phyloP scores from a whole-genome alignment of 495 filamentous ascomycete species.

The Neurospora sublineolata region DNA sequence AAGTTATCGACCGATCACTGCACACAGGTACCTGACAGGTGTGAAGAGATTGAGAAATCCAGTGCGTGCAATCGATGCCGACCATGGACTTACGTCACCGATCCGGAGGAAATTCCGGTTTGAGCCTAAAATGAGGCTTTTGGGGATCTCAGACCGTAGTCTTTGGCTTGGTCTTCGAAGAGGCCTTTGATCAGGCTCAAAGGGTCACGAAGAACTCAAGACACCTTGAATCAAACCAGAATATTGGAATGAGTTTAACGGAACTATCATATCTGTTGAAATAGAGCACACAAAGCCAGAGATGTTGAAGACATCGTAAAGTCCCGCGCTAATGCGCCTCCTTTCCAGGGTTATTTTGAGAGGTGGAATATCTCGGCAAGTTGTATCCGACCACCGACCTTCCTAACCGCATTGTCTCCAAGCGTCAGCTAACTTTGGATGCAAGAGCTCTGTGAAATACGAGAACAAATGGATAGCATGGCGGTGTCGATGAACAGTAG shows the following conservation, averaged over 20 bases:
- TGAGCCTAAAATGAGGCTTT: not conserved
- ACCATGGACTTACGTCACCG: not conserved
- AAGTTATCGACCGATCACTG: not conserved
- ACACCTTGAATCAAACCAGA: not conserved
- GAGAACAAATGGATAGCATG: not conserved
- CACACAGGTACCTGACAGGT: not conserved
- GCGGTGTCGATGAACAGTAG: not conserved
- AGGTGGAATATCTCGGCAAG: not conserved
- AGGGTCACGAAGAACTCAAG: not conserved
- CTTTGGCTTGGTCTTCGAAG: not conserved
- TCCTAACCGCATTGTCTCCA: not conserved
- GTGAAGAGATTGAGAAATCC: not conserved
- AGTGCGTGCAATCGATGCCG: not conserved
- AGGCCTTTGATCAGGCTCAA: not conserved
- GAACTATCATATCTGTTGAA: not conserved
- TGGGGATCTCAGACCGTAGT: not conserved
- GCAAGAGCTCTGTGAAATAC: not conserved
- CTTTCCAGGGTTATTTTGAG: not conserved
- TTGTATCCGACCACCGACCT: not conserved
- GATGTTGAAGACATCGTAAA: not conserved
- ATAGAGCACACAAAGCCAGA: not conserved
- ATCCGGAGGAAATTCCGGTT: not conserved
- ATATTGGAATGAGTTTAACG: not conserved
- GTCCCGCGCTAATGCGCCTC: not conserved
- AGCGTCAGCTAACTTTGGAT: not conserved